Conservation (phyloP, 768 basidiomycete genomes). For the Suillus discolor region DNA sequence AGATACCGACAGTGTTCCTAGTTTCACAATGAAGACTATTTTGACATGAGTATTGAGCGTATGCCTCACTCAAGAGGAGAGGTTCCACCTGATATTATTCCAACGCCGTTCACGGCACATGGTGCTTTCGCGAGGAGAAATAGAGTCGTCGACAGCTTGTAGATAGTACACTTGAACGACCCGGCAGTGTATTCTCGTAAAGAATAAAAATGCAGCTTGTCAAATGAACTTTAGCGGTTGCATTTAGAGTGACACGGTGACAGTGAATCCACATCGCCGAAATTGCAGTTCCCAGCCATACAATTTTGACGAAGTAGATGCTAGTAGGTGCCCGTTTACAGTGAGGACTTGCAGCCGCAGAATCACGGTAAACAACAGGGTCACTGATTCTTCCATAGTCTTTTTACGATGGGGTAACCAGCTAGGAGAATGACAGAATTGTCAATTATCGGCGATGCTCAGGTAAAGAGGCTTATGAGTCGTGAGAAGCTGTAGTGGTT, state of each 20-base stretch:
- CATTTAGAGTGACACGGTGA: not conserved
- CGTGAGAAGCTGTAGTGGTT: not conserved
- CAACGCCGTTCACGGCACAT: not conserved
- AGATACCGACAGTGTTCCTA: not conserved
- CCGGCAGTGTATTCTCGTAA: not conserved
- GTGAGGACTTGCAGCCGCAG: no score
- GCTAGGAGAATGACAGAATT: no score
- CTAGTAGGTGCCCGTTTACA: not conserved
- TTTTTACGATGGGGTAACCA: no score
- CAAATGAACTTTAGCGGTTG: not conserved
- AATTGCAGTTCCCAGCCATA: not conserved
- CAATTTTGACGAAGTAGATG: not conserved
- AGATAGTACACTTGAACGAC: not conserved
- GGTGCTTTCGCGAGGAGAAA: not conserved
- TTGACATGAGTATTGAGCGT: not conserved
- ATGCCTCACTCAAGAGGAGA: not conserved
- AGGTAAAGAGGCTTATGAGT: not conserved
- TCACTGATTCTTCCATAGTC: no score
- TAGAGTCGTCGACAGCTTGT: not conserved
- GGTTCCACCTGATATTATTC: not conserved
- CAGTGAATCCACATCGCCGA: not conserved
- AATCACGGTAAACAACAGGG: no score
- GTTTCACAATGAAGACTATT: not conserved
- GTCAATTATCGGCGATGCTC: no score
- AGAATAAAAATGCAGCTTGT: not conserved